Conservation (phyloP, 345 rosid species). For the Erysimum cheiranthoides region DNA sequence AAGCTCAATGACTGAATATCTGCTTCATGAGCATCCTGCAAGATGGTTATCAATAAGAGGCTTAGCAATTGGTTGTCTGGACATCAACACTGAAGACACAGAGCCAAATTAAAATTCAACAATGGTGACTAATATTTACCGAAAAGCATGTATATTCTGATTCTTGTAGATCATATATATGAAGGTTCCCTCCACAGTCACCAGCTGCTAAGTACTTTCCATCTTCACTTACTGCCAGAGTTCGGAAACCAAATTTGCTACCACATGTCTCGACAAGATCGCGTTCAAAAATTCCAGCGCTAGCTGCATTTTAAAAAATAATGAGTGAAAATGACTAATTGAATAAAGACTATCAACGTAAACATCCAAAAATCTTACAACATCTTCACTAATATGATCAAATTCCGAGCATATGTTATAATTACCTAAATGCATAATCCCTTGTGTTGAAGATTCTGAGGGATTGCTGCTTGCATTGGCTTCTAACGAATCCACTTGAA, state of each 20-base stretch:
- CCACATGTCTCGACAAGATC: conserved; percentile 56
- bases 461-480: conserved; percentile 43
- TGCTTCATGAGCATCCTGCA: conserved; percentile 72
- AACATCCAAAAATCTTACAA: not conserved
- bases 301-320: conserved; percentile 49
- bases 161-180: conserved; percentile 70
- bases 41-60: conserved; percentile 37
- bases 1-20: conserved; percentile 85
- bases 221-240: conserved; percentile 75
- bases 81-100: conserved; percentile 25
- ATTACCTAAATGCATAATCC: conserved; percentile 61
- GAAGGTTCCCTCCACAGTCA: conserved; percentile 83
- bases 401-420: not conserved
- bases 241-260: conserved; percentile 67
- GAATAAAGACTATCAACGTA: conserved; percentile 22
- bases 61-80: conserved; percentile 13
- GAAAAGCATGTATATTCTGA: conserved; percentile 66
- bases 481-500: conserved; percentile 51
- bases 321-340: conserved; percentile 24
- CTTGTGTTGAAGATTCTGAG: conserved; percentile 41
- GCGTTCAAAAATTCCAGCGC: conserved; percentile 76
- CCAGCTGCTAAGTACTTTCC: conserved; percentile 86
- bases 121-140: conserved; percentile 48
- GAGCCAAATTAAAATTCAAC: not conserved
- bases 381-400: not conserved